Evolutionary conservation across 2,329 filamentous ascomycete species (phyloP), one percentile per base, ranked within the genome.

Genomic region (Cladosporium velox): DNA sequence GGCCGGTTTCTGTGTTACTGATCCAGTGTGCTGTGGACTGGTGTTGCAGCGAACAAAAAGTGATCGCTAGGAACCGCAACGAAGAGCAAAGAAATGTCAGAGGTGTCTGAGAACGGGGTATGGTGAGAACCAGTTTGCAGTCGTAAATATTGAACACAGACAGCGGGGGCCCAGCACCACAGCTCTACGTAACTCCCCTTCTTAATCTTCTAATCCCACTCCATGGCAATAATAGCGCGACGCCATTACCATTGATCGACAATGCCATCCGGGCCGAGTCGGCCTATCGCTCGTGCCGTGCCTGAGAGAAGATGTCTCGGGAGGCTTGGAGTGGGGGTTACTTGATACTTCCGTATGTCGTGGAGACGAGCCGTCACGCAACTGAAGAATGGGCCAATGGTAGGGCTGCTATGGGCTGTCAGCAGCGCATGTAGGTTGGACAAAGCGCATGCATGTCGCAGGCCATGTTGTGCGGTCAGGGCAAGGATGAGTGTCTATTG

Each of bases 391-490:
- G 34, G 21, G 10, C 61, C 61, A 57, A 64, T 57, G 61, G 34
- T 14, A 28, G 18, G 47, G 32, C 12, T 11, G 32, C 4, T 30
- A 8, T 4, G 12, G 28, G 41, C 15, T 47, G 21, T 35, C 59
- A 52, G 44, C 44, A 52, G 28, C 12, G 11, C 4, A 4, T 32
- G 41, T 30, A 18, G 8, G 44, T 14, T 52, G 59, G 47, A 35
- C 59, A 62, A 28, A 57, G 34, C 61, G 24, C 35, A 64, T 57
- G 61, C 61, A 57, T 64, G 61, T 64, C 61, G 24, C 61, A 57
- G 11, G 51, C 26, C 51, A 11, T 7, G 11, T 57, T 21, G 35
- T 41, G 11, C 59, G 44, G 47, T 62, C 32, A 54, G 34, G 15
- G 47, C 28, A 35, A 14, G 24, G 7, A n/a, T 24, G 11, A 26